phyloP scores from a whole-genome alignment of 139 green algal genomes.

The Parachlorella kessleri region DNA sequence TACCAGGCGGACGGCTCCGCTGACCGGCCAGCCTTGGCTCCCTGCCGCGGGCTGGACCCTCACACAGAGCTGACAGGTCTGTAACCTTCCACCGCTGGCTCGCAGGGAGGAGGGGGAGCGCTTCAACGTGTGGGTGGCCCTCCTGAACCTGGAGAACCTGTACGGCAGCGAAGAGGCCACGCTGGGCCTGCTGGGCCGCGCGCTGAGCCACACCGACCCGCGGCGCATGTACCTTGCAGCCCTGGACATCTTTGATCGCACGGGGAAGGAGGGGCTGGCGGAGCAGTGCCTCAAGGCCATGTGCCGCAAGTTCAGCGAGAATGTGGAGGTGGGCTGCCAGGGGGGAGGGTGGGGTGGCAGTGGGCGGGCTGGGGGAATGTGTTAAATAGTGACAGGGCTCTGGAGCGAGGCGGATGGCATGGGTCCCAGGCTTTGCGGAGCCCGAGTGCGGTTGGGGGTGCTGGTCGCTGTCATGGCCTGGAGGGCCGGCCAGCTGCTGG shows the following conservation, averaged over 20 bases:
- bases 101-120: constrained; percentile 83
- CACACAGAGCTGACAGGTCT: too few species aligned
- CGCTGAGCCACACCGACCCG: constrained; percentile 75
- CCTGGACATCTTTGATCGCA: constrained; percentile 67
- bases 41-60: too few species aligned
- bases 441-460: background rate
- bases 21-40: too few species aligned
- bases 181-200: constrained; percentile 76
- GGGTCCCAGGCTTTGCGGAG: too few species aligned
- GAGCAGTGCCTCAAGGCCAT: constrained; percentile 71
- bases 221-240: constrained; percentile 81
- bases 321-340: constrained; percentile 69
- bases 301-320: constrained; percentile 83
- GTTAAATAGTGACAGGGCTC: background rate
- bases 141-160: constrained; percentile 92
- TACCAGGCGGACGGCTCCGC: too few species aligned
- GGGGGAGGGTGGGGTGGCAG: background rate
- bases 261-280: constrained; percentile 38
- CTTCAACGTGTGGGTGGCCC: constrained; percentile 97
- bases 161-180: constrained; percentile 85
- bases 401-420: too few species aligned
- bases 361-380: background rate
- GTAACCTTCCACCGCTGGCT: too few species aligned
- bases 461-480: background rate
- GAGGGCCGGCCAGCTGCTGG: background rate